Evolutionary conservation across 371 early-diverging fungal genomes (phyloP), one percentile per base, ranked within the genome.

Genomic region (Apophysomyces elegans): DNA sequence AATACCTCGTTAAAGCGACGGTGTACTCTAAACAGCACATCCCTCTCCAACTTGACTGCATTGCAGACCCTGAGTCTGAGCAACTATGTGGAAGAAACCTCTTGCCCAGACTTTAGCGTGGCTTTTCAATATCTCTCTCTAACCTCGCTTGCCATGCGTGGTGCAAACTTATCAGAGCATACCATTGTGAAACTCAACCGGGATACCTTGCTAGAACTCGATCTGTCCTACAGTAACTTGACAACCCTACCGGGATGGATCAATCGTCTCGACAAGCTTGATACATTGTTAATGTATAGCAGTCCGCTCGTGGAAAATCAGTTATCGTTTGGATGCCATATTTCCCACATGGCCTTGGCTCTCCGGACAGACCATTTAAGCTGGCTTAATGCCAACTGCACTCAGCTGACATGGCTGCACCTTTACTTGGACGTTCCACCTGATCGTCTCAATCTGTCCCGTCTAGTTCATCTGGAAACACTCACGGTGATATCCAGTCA

Each of bases 201-300:
- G 0, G 5, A n/a, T 21, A 50, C 54, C 9, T 21, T 50, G 54
- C 21, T 9, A 9, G 1, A 8, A 14, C 37, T 68, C 13, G 68
- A 68, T 37, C 41, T 68, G 21, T 68, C 68, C n/a, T 38, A 59
- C 37, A 54, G 62, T 50, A 68, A 56, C 18, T 35, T 59, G 5
- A 58, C 57, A 11, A 21, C 54, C 1, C 16, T 50, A 4, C 54
- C 54, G 21, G 9, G 21, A 16, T 50, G 54, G 54, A 21, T 50
- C 54, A 8, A 50, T 26, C n/a, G 11, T 9, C 54, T 50, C 54
- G 9, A 21, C 21, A 16, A 50, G 7, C 16, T 50, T 7, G 21
- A 50, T n/a, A 50, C 21, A 26, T 21, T 50, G 54, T 8, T n/a
- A 8, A 54, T 65, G 59, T 37, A 37, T 65, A 11, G 16, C 18